Evolutionary conservation across 1,139 yeast genomes (phyloP).

Genomic region (Magnusiomyces paraingens): DNA sequence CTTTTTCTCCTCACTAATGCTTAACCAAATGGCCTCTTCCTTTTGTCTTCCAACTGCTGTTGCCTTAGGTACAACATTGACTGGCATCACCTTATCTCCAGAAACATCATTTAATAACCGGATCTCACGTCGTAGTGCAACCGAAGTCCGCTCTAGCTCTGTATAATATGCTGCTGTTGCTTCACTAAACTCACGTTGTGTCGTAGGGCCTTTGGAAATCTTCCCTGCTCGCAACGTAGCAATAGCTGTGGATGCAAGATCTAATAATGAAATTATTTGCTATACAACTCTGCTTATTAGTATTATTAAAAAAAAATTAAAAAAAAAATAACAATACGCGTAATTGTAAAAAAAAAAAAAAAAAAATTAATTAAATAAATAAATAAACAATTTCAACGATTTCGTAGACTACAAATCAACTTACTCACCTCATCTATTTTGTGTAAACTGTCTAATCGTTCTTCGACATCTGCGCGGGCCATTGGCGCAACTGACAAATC

Average conservation of each 20-base stretch:
- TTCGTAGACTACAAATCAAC: not conserved
- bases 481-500: conserved; percentile 27
- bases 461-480: conserved; percentile 33
- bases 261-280: conserved; percentile 36
- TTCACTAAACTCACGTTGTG: conserved; percentile 30
- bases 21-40: conserved; percentile 30
- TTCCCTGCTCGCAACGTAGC: conserved; percentile 36
- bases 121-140: conserved; percentile 37
- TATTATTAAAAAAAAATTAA: not conserved
- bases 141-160: conserved; percentile 33
- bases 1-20: conserved; percentile 17
- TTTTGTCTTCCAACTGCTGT: conserved; percentile 32
- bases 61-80: conserved; percentile 33
- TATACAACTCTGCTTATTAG: too few relatives aligned
- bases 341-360: not conserved
- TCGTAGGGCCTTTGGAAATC: conserved; percentile 21
- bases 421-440: conserved; percentile 31
- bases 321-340: too few relatives aligned
- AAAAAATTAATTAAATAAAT: too few relatives aligned
- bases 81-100: conserved; percentile 35
- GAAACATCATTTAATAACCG: conserved; percentile 36
- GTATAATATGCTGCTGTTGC: conserved; percentile 28
- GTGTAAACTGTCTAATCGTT: conserved; percentile 35
- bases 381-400: too few relatives aligned
- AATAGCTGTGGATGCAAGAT: conserved; percentile 37